Percentiles rank a stretch among this genome's conserved stretches.
Conservation (phyloP, 73 alveolate species). For the Paramecium primaurelia region DNA sequence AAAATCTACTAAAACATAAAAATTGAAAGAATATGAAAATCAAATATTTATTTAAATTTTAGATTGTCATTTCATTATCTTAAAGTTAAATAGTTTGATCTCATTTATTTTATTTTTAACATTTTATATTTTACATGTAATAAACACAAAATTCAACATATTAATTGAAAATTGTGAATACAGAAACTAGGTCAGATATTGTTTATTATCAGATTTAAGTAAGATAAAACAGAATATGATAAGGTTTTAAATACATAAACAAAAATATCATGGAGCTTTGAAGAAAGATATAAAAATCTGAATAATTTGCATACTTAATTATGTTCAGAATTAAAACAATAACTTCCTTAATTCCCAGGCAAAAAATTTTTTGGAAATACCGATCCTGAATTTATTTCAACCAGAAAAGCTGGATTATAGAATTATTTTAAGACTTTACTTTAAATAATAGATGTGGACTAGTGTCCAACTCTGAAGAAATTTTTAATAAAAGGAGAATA, state of each 20-base stretch:
- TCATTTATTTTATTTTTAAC: neutral
- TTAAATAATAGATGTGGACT: neutral
- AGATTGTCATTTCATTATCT: neutral
- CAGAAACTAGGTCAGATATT: neutral
- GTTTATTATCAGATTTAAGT: conserved; percentile 7
- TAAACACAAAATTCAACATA: neutral
- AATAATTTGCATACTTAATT: neutral
- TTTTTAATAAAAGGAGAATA: conserved; percentile 9
- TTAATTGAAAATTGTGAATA: neutral
- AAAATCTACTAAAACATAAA: too few species aligned
- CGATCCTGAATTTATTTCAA: conserved; percentile 24
- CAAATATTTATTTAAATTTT: too few species aligned
- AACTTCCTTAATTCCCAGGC: neutral
- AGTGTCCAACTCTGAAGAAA: neutral
- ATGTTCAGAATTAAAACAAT: neutral
- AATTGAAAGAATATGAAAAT: too few species aligned
- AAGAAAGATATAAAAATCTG: conserved; percentile 35
- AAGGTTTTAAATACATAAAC: conserved; percentile 4
- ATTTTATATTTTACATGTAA: neutral
- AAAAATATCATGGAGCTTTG: conserved; percentile 30
- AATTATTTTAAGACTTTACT: conserved; percentile 17
- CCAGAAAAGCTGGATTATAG: conserved; percentile 28
- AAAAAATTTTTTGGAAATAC: conserved; percentile 35
- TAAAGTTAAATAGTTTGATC: neutral
- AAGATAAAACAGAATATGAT: neutral